Evolutionary conservation across 2,329 filamentous ascomycete genomes (phyloP), one percentile per base, ranked within the genome.

Genomic region (Cladosporium sp.): DNA sequence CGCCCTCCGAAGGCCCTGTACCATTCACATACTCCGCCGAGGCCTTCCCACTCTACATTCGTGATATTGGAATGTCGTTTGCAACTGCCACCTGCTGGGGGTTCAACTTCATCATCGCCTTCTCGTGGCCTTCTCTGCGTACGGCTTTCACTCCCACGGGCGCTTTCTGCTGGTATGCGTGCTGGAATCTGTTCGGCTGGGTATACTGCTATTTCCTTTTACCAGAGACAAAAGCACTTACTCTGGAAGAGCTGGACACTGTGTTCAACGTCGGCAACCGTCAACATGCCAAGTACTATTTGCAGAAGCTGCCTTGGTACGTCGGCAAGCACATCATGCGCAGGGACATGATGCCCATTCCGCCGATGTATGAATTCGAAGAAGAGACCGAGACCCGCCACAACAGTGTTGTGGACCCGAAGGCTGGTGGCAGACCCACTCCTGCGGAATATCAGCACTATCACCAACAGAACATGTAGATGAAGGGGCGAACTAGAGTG

Each of bases 221-320:
- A 19, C 56, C 65, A 0, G 81, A 83, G 67, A 84, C 80, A 0
- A 83, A 82, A 67, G 69, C 78, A 8, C 64, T 80, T 22, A 80
- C 77, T 0, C 72, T 82, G 0, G 80, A 83, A 63, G 80, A 84
- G 65, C 79, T 84, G 82, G 87, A 89, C 64, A 77, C 86, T 17
- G 79, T 89, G 40, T 68, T 68, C 55, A 66, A 59, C 56, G 63
- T 68, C 17, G 63, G 65, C 25, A 67, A 66, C 45, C 52, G 61
- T 2, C 57, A 64, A 37, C 65, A 66, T 45, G 61, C 63, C 37
- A 66, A 64, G 56, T 67, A 68, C 51, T 67, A 66, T 19, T 47
- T 60, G 3, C 56, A 68, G 55, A 66, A 65, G 49, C 17, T 65
- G 47, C 66, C 66, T 2, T 68, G 66, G 65, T 66, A 67, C 22